These are phyloP conservation scores for Pisolithus marmoratus DNA, from an alignment of 768 basidiomycete genomes.

Conservation along the genomic window DNA sequence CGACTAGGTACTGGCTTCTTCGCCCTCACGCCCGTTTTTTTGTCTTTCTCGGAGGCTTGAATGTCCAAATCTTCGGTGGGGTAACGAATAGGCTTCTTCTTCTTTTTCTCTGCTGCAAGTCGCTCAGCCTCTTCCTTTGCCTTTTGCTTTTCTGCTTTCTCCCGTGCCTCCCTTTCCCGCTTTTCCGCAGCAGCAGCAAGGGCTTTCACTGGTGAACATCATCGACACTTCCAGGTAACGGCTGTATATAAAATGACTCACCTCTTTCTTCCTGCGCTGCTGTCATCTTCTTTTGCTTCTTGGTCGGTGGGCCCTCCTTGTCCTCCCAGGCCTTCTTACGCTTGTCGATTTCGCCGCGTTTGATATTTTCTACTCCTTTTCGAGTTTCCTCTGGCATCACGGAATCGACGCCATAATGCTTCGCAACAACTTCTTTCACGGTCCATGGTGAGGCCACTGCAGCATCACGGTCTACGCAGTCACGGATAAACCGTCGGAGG, in stretches of 20 bases:
- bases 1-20: conserved; percentile 63
- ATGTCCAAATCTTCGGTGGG: conserved; percentile 92
- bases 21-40: conserved; percentile 67
- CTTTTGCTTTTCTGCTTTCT: conserved; percentile 61
- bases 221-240: conserved; percentile 4
- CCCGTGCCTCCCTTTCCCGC: conserved; percentile 62
- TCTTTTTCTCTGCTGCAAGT: conserved; percentile 72
- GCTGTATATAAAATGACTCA: conserved; percentile 20
- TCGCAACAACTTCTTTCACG: conserved; percentile 81
- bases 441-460: conserved; percentile 95
- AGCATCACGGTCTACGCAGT: conserved; percentile 89
- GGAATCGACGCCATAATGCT: conserved; percentile 76
- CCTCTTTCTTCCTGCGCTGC: conserved; percentile 73
- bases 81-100: conserved; percentile 87
- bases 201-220: conserved; percentile 19
- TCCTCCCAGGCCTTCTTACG: conserved; percentile 89
- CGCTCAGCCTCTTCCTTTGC: conserved; percentile 69
- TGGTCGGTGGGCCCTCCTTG: conserved; percentile 74
- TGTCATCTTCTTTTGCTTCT: conserved; percentile 77
- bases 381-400: conserved; percentile 84
- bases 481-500: conserved; percentile 91
- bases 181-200: conserved; percentile 46
- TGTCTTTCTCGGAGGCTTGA: conserved; percentile 72
- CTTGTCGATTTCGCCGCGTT: conserved; percentile 88
- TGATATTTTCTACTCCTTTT: conserved; percentile 70